Evolutionary conservation across 106 monocot species (phyloP).

Genomic region (Allium sativum): DNA sequence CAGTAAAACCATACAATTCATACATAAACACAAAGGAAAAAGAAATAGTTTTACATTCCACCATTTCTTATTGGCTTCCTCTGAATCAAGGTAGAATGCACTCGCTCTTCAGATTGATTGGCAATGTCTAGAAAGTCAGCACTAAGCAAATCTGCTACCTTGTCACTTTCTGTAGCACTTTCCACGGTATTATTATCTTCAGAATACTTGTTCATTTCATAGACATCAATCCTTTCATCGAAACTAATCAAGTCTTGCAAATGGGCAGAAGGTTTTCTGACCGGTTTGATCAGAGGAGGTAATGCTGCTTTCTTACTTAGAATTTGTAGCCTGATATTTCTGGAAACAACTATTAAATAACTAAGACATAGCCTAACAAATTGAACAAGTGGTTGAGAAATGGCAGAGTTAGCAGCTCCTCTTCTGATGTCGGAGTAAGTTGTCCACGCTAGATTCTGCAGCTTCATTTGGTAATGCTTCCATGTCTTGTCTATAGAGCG

Average conservation of each 20-base stretch:
- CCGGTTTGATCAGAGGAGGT: conserved; percentile 3
- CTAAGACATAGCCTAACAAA: conserved; percentile 16
- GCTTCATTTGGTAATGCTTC: conserved; percentile 35
- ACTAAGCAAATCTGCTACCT: conserved; percentile 36
- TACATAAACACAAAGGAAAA: no score
- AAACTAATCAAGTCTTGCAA: conserved; percentile 34
- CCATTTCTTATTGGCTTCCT: not conserved
- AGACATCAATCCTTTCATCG: conserved; percentile 5
- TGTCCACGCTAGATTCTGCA: conserved; percentile 30
- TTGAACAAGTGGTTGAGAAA: conserved; percentile 10
- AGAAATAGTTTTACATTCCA: not conserved
- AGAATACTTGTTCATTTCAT: not conserved
- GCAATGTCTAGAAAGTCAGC: conserved; percentile 31
- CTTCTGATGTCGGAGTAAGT: conserved; percentile 50
- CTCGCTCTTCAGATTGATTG: not conserved
- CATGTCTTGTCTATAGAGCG: conserved; percentile 26
- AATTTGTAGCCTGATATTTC: conserved; percentile 20
- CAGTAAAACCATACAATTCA: no score
- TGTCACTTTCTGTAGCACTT: conserved; percentile 6
- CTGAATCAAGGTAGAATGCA: not conserved
- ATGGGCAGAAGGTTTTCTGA: conserved; percentile 6
- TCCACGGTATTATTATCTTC: not conserved
- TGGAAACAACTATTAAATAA: conserved; percentile 18
- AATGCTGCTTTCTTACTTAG: not conserved
- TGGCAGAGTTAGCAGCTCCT: conserved; percentile 43